A percentile compares a stretch with the other conserved stretches of the same genome.
Evolutionary conservation across 345 rosid species (phyloP).

Genomic region (Garcia nutans): DNA sequence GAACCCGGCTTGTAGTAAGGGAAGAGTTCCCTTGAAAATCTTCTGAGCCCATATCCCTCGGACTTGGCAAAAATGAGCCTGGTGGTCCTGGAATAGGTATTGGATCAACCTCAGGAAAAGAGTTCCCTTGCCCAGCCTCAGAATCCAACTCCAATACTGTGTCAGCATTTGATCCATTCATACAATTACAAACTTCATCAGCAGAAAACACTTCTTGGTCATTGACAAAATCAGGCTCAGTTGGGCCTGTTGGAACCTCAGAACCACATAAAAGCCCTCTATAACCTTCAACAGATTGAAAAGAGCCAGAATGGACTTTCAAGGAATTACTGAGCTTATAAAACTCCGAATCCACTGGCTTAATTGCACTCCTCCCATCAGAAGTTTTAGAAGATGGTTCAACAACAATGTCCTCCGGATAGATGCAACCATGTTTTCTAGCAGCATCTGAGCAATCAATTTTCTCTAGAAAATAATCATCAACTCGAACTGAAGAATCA

Average conservation of each 20-base stretch:
- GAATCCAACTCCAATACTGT: slow-evolving; percentile 42
- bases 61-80: slow-evolving; percentile 94
- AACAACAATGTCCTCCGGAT: slow-evolving; percentile 15
- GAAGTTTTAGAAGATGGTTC: slow-evolving; percentile 16
- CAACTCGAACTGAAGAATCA: slow-evolving; percentile 33
- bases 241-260: slow-evolving; percentile 27
- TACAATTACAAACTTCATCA: slow-evolving; percentile 44
- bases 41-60: slow-evolving; percentile 79
- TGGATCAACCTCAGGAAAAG: slow-evolving; percentile 79
- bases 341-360: slow-evolving; percentile 31
- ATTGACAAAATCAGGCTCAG: slow-evolving; percentile 35
- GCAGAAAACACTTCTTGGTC: slow-evolving; percentile 51
- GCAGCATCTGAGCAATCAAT: slow-evolving; percentile 32
- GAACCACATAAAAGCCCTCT: slow-evolving; percentile 37
- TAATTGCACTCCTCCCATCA: slow-evolving; percentile 29
- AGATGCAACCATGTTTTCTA: not conserved
- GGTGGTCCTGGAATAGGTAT: slow-evolving; percentile 99
- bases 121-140: slow-evolving; percentile 46
- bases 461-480: slow-evolving; percentile 18
- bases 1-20: slow-evolving; percentile 67
- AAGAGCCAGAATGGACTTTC: slow-evolving; percentile 35
- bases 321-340: slow-evolving; percentile 31
- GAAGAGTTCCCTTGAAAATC: slow-evolving; percentile 95
- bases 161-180: slow-evolving; percentile 34
- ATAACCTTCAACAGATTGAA: slow-evolving; percentile 44